Percentiles rank a stretch among this genome's conserved stretches.
phyloP scores from a whole-genome alignment of 2,329 filamentous ascomycete genomes.

The Thermothelomyces thermophilus region DNA sequence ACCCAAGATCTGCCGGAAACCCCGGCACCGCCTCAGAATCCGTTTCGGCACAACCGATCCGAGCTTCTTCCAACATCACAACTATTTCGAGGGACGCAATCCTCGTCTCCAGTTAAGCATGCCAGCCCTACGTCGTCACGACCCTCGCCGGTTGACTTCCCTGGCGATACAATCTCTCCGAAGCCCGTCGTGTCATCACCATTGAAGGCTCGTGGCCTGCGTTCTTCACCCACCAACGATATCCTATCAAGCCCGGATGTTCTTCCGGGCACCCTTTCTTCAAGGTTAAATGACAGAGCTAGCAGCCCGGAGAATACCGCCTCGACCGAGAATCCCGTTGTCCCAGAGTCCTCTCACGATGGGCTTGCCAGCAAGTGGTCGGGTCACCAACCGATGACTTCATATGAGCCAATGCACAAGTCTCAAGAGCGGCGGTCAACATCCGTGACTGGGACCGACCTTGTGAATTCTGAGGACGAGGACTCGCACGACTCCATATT shows the following conservation, averaged over 20 bases:
- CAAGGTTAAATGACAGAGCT: conserved; percentile 5
- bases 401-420: conserved; percentile 41
- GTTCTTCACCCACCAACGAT: conserved; percentile 35
- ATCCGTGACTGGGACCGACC: conserved; percentile 19
- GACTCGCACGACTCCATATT: conserved; percentile 32
- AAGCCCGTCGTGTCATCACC: conserved; percentile 41
- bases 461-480: conserved; percentile 26
- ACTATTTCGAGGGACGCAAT: conserved; percentile 50
- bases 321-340: conserved; percentile 15
- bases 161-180: conserved; percentile 40
- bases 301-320: conserved; percentile 14
- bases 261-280: conserved; percentile 18
- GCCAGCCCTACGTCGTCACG: conserved; percentile 52
- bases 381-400: conserved; percentile 30
- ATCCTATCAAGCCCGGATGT: conserved; percentile 23
- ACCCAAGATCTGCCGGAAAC: conserved; percentile 37
- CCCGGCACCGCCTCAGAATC: conserved; percentile 42
- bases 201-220: conserved; percentile 42
- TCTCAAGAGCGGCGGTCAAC: conserved; percentile 37
- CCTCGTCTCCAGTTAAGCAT: conserved; percentile 44
- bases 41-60: conserved; percentile 36
- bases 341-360: conserved; percentile 20
- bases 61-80: conserved; percentile 40
- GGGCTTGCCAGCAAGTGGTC: conserved; percentile 12
- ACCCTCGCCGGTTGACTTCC: conserved; percentile 45